These are phyloP conservation scores for Coemansia sp. DNA, from an alignment of 192 early-diverging fungal species.

Conservation along the genomic window DNA sequence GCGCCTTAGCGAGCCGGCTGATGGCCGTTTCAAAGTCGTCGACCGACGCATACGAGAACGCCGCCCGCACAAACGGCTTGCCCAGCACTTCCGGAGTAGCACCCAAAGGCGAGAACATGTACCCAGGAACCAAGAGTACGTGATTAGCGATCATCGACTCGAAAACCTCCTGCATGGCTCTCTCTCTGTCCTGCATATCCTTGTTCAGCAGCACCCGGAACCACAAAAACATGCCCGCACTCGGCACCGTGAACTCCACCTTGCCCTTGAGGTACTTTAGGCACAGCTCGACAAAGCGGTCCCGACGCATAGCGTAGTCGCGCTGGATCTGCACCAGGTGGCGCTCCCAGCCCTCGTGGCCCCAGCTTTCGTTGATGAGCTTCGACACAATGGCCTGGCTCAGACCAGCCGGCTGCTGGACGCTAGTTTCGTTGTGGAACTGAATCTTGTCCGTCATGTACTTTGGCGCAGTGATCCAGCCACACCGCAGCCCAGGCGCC, in stretches of 20 bases:
- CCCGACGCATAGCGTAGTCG: constrained; percentile 72
- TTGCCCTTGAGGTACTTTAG: constrained; percentile 60
- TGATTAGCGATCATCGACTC: constrained; percentile 64
- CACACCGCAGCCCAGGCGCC: constrained; percentile 81
- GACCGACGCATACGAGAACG: constrained; percentile 65
- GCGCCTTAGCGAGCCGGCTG: constrained; percentile 57
- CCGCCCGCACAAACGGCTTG: constrained; percentile 63
- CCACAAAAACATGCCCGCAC: constrained; percentile 95
- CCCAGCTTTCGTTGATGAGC: constrained; percentile 74
- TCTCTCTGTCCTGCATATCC: constrained; percentile 41
- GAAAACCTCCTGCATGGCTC: constrained; percentile 60
- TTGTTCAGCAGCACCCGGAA: constrained; percentile 55
- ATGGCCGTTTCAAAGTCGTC: constrained; percentile 65
- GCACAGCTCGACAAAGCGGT: constrained; percentile 65
- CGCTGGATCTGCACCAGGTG: constrained; percentile 67
- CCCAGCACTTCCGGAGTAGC: constrained; percentile 42
- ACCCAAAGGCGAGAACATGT: constrained; percentile 56
- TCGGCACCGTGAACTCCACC: constrained; percentile 60
- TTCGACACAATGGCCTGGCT: constrained; percentile 73
- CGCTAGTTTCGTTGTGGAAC: constrained; percentile 77
- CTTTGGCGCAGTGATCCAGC: constrained; percentile 69
- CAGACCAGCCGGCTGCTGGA: constrained; percentile 80
- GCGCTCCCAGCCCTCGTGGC: constrained; percentile 71
- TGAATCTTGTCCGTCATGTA: constrained; percentile 77
- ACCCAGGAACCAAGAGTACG: constrained; percentile 71